Percentiles rank a stretch among this genome's conserved stretches.
These are phyloP conservation scores for Xerocomus potaroensis DNA, from an alignment of 768 basidiomycete species.

Conservation along the genomic window DNA sequence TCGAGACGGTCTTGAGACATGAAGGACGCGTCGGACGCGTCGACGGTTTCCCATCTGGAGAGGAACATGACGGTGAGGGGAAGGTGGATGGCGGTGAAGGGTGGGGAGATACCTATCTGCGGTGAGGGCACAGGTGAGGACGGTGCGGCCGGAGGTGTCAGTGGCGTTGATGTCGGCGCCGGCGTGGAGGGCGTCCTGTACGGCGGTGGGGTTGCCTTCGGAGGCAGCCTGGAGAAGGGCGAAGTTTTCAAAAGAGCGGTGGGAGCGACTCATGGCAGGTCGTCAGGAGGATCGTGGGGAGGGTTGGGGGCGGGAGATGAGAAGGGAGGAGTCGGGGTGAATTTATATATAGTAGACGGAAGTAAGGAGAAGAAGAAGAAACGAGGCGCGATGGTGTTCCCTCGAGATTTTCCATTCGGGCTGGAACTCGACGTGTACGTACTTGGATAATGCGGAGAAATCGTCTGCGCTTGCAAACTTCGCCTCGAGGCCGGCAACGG, in stretches of 20 bases:
- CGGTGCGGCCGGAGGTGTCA: constrained; percentile 56
- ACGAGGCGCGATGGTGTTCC: background rate
- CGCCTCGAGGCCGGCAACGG: constrained; percentile 27
- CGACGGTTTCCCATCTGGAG: constrained; percentile 60
- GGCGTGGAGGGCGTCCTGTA: constrained; percentile 47
- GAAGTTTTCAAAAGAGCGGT: constrained; percentile 38
- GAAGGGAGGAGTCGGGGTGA: constrained; percentile 13
- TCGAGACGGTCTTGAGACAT: constrained; percentile 54
- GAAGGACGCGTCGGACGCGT: constrained; percentile 69
- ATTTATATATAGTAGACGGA: constrained; percentile 10
- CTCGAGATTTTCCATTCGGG: constrained; percentile 24
- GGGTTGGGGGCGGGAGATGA: constrained; percentile 3
- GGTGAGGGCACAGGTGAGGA: constrained; percentile 65
- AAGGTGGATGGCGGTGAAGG: background rate
- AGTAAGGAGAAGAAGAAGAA: background rate
- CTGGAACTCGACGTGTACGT: too few species aligned
- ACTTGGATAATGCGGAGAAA: constrained; percentile 27
- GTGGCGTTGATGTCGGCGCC: constrained; percentile 69
- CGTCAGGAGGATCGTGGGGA: constrained; percentile 29
- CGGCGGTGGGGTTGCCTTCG: constrained; percentile 50
- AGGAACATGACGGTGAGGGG: background rate
- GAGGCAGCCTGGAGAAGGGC: constrained; percentile 53
- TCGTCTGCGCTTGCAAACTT: constrained; percentile 4
- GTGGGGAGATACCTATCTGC: constrained; percentile 57
- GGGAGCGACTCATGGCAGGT: constrained; percentile 35